phyloP scores from a whole-genome alignment of 805 yeast genomes.

The Grigorovia transvaalensis region DNA sequence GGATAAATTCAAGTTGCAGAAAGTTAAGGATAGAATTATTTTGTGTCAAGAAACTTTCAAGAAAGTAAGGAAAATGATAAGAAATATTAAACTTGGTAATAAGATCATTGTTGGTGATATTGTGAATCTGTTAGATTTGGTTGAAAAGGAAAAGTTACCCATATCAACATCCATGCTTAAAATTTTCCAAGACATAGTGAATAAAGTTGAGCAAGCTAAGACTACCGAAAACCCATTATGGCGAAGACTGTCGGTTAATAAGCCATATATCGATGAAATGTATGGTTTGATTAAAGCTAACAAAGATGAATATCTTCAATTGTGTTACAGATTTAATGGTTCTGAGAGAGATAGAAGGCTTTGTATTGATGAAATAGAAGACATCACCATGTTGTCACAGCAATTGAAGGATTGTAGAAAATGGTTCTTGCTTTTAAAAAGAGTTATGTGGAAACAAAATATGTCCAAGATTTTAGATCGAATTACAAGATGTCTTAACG shows the following conservation, averaged over 20 bases:
- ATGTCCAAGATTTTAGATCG: constrained; percentile 1
- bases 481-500: constrained; percentile 15
- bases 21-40: constrained; percentile 11
- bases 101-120: constrained; percentile 9
- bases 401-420: constrained; percentile 8
- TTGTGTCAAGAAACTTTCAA: constrained; percentile 10
- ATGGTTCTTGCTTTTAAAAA: constrained; percentile 7
- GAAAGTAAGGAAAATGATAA: constrained; percentile 9
- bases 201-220: constrained; percentile 7
- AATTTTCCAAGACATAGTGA: constrained; percentile 9
- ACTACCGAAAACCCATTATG: constrained; percentile 10
- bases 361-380: constrained; percentile 19
- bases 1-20: constrained; percentile 14
- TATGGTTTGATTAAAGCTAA: constrained; percentile 4
- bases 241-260: constrained; percentile 7
- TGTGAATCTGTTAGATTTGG: constrained; percentile 2
- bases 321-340: constrained; percentile 21
- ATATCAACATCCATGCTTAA: constrained; percentile 7
- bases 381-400: constrained; percentile 10
- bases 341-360: constrained; percentile 27
- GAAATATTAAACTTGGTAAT: constrained; percentile 5
- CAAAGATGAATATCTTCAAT: constrained; percentile 2
- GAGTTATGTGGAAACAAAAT: constrained; percentile 4
- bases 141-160: constrained; percentile 15
- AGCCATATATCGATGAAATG: constrained; percentile 5